Base-by-base conservation (phyloP, 306 rosid species). In the Trifolium fragiferum region DNA sequence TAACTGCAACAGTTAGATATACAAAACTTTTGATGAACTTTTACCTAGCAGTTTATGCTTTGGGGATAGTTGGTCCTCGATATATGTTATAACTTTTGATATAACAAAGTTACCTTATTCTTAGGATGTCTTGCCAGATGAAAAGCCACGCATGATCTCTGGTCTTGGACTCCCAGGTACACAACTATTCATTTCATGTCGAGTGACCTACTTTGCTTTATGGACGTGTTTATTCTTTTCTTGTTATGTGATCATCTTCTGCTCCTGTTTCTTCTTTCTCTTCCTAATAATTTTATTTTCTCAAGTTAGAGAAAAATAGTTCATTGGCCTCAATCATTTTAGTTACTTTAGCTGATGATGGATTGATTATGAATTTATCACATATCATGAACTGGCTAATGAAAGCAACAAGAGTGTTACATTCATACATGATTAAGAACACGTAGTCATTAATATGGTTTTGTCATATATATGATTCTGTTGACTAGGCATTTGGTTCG, bases 81-180 rank as follows among this genome's bases (percentile, higher is more conserved):
- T 14, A 47, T 16, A 53, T 47, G 50, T 63, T 47, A 38, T 38
- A 44, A 68, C 25, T 27, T 71, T 73, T 47, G 67, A 72, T 63
- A 41, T 68, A 32, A 84, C 51, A 33, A 37, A 68, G n/a, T 74
- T 47, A 54, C 50, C 49, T 75, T 70, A 38, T 84, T 73, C 65
- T 49, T 85, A 93, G 98, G 96, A 87, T 86, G 77, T 83, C 68
- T 81, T 94, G 82, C 89, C 87, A 63, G 89, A 83, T 75, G 88
- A 88, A 77, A 88, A 88, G 78, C 98, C 98, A 13, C 92, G 98
- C 78, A 68, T 94, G 87, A 78, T 90, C 70, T 83, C 89, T 73
- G 97, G 96, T 68, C 96, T 94, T 77, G 98, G 90, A 81, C 95
- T 94, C 76, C 98, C 97, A 83, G 98, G 98, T 93, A 86, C 38